Percentiles rank a stretch among this genome's conserved stretches.
Conservation (phyloP, 2,329 filamentous ascomycete genomes). For the Raffaelea ambrosiae region DNA sequence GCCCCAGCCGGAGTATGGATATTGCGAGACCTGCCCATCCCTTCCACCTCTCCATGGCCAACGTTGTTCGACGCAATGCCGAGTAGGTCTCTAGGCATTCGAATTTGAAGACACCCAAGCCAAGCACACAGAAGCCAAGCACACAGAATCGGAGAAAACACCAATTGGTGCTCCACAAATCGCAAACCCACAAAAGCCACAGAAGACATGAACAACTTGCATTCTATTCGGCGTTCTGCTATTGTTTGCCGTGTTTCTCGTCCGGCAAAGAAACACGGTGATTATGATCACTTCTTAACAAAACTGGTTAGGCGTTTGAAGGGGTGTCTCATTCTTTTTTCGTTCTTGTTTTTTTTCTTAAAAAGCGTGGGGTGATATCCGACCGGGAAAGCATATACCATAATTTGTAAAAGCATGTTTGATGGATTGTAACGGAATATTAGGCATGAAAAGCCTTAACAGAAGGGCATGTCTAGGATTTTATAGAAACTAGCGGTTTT, state of each 20-base stretch:
- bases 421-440: no score
- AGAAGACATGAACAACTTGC: not conserved
- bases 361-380: no score
- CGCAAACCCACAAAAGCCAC: no score
- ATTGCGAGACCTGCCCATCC: slow-evolving; percentile 34
- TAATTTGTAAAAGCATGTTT: no score
- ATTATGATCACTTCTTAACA: not conserved
- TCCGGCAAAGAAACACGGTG: not conserved
- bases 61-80: slow-evolving; percentile 15
- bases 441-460: not conserved
- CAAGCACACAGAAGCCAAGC: no score
- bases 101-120: no score
- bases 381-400: no score
- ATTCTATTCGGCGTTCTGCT: not conserved
- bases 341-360: not conserved
- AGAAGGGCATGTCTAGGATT: no score
- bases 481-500: not conserved
- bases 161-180: no score
- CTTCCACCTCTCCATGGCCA: slow-evolving; percentile 22
- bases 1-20: slow-evolving; percentile 49
- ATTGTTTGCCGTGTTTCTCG: not conserved
- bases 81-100: slow-evolving; percentile 3
- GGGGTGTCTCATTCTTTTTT: not conserved
- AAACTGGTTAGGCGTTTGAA: not conserved
- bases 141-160: no score